phyloP scores from a whole-genome alignment of 148 eudicot genomes.

The Chenopodium album region DNA sequence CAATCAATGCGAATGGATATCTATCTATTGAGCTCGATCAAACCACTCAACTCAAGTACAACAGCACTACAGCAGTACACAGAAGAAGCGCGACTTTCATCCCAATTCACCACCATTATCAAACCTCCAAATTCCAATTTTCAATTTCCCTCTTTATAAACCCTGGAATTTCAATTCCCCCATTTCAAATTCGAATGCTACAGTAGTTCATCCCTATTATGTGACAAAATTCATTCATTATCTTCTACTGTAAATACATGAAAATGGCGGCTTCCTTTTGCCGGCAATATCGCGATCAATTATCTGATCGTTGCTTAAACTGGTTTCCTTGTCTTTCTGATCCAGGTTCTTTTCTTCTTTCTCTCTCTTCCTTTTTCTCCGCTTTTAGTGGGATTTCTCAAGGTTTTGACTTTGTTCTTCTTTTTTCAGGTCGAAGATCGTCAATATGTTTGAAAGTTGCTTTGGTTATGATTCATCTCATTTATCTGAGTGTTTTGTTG shows the following conservation, averaged over 20 bases:
- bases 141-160: neutral
- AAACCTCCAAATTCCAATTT: neutral
- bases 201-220: neutral
- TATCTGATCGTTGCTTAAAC: constrained; percentile 40
- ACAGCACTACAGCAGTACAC: neutral
- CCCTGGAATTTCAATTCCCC: neutral
- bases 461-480: constrained; percentile 64
- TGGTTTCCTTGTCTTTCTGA: constrained; percentile 76
- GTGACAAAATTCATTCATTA: neutral
- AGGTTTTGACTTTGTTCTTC: neutral
- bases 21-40: neutral
- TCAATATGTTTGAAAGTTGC: constrained; percentile 54
- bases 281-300: constrained; percentile 29
- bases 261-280: constrained; percentile 25
- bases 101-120: neutral
- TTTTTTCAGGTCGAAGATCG: constrained; percentile 60
- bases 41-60: neutral
- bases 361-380: neutral
- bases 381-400: neutral
- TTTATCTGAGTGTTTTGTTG: constrained; percentile 50
- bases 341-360: constrained; percentile 47
- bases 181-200: neutral
- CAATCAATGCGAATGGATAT: too few relatives aligned
- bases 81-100: neutral
- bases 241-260: neutral